Percentiles rank a stretch among this genome's conserved stretches.
Conservation (phyloP, 2,329 filamentous ascomycete genomes). For the Dryadomyces quercus-mongolicae region DNA sequence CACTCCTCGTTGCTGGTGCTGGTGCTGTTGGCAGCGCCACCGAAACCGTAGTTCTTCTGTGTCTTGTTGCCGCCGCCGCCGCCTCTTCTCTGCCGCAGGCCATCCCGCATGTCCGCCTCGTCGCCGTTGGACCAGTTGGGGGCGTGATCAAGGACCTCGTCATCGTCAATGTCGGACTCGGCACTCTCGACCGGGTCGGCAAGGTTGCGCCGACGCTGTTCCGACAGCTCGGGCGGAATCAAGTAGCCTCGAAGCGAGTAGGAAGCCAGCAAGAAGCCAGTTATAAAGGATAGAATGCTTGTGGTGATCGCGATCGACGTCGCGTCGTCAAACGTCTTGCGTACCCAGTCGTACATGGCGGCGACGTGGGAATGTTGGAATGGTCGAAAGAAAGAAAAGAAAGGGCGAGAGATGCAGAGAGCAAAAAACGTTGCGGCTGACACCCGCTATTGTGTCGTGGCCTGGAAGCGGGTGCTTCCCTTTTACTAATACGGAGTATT, state of each 20-base stretch:
- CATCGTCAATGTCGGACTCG: constrained; percentile 55
- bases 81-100: constrained; percentile 26
- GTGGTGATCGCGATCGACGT: constrained; percentile 52
- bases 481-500: no score
- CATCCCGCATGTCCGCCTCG: constrained; percentile 48
- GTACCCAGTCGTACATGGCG: constrained; percentile 4
- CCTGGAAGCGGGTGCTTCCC: neutral
- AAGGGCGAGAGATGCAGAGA: neutral
- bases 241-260: constrained; percentile 54
- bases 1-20: constrained; percentile 59
- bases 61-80: constrained; percentile 14
- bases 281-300: constrained; percentile 58
- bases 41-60: constrained; percentile 27
- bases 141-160: constrained; percentile 49
- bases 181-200: constrained; percentile 55
- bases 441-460: neutral
- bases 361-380: neutral
- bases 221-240: constrained; percentile 40
- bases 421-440: neutral
- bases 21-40: constrained; percentile 25
- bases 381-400: neutral
- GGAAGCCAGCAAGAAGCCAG: constrained; percentile 72
- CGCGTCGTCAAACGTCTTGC: constrained; percentile 4
- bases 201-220: constrained; percentile 43
- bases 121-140: constrained; percentile 53